Evolutionary conservation across 176 grass and related monocot species (phyloP), one percentile per base, ranked within the genome.

Genomic region (Paspalum notatum): DNA sequence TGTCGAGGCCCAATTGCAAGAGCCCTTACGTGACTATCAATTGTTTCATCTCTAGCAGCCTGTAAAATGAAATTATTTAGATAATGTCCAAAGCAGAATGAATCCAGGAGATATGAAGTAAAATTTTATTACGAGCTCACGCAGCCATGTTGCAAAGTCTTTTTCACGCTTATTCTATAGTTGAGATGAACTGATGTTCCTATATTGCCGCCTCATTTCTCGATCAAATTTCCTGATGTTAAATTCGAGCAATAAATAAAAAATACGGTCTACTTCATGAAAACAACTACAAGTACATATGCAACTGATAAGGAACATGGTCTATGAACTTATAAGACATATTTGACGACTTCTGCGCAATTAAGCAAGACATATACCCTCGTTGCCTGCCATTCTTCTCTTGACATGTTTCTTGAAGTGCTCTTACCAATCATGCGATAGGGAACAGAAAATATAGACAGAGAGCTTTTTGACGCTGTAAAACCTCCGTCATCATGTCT

Each of bases 341-440:
- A 82, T 43, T 55, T 52, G 42, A 20, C 62, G 9, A 82, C 32
- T 55, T 82, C 80, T 7, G 32, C 37, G 27, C 67, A 82, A 48
- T 82, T 82, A 15, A 62, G 38, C n/a, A 82, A 21, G 8, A 71
- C 80, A 62, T 82, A 82, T n/a, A 82, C 24, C 8, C 60, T 40
- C 27, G 51, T 51, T 57, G 80, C 80, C 1, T 73, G 41, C 11
- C 26, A 44, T 70, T 82, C 80, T 44, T 82, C 21, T 46, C 52
- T 44, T 44, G 22, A 26, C 38, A 82, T 26, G 8, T 24, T 70
- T 26, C 41, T 2, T 3, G 26, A 44, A 3, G 24, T 59, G 57
- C n/a, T 32, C 20, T 16, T 26, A 22, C 66, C 63, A 82, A 73
- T 44, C 10, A 17, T 17, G 8, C 80, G 27, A 16, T 70, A 54